These are phyloP conservation scores for Eudorina sp. DNA, from an alignment of 139 green algal species.

Conservation along the genomic window DNA sequence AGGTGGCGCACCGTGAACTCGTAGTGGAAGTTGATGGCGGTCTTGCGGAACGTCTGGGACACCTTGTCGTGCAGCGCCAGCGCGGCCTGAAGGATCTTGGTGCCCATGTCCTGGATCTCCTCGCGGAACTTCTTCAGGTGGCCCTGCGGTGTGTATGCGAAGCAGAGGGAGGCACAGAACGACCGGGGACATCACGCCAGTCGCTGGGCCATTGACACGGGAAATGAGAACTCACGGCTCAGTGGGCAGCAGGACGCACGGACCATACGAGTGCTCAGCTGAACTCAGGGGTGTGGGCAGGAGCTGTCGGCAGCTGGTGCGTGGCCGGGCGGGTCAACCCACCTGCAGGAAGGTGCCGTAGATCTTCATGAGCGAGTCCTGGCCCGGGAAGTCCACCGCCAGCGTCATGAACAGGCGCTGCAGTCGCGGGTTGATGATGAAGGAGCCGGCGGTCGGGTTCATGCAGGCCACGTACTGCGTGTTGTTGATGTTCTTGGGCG, in stretches of 20 bases:
- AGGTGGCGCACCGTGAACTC: constrained; percentile 93
- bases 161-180: not conserved
- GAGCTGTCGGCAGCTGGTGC: too few species aligned
- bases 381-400: constrained; percentile 89
- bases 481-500: constrained; percentile 93
- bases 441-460: constrained; percentile 93
- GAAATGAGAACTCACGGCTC: too few species aligned
- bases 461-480: constrained; percentile 90
- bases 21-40: constrained; percentile 95
- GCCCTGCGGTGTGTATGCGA: constrained; percentile 48
- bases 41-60: constrained; percentile 89
- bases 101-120: constrained; percentile 68
- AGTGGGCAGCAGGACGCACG: too few species aligned
- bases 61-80: constrained; percentile 90
- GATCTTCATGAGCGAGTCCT: constrained; percentile 92
- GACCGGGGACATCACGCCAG: too few species aligned
- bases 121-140: constrained; percentile 84
- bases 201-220: too few species aligned
- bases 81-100: constrained; percentile 70
- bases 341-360: constrained; percentile 89
- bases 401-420: constrained; percentile 95
- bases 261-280: too few species aligned
- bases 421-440: constrained; percentile 92
- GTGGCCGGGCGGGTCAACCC: too few species aligned
- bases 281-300: too few species aligned